Evolutionary conservation across 352 stramenopile species (phyloP).

Genomic region (Pythium phragmiticola): DNA sequence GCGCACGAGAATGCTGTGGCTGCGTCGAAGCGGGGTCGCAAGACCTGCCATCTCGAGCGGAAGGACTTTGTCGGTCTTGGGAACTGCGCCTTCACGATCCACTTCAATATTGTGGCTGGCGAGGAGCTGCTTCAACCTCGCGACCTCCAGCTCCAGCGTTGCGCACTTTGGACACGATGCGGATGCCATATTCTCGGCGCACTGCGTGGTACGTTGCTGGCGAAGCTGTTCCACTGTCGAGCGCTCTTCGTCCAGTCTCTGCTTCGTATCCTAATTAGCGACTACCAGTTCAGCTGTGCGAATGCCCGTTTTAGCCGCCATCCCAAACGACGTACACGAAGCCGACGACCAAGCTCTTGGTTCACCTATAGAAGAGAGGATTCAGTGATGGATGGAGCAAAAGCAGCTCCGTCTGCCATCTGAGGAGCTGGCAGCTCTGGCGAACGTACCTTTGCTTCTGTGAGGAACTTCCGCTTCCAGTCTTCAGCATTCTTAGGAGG

Average conservation of each 20-base stretch:
- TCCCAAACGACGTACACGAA: slow-evolving; percentile 40
- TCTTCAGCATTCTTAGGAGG: slow-evolving; percentile 30
- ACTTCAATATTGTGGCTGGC: slow-evolving; percentile 9
- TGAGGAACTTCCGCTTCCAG: slow-evolving; percentile 66
- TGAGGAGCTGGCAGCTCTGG: not conserved
- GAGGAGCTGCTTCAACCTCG: slow-evolving; percentile 11
- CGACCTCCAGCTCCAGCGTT: slow-evolving; percentile 25
- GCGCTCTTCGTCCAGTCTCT: slow-evolving; percentile 41
- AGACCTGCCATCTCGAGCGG: not conserved
- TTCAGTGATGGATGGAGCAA: not conserved
- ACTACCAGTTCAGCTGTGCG: not conserved
- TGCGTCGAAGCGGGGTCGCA: slow-evolving; percentile 16
- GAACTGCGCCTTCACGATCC: not conserved
- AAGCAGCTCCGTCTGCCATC: slow-evolving; percentile 1
- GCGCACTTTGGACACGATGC: slow-evolving; percentile 20
- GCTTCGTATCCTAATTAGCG: slow-evolving; percentile 44
- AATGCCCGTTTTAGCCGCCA: not conserved
- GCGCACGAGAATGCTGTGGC: slow-evolving; percentile 32
- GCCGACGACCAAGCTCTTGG: slow-evolving; percentile 59
- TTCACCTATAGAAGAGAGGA: slow-evolving; percentile 46
- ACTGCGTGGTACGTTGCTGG: slow-evolving; percentile 14
- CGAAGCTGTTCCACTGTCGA: slow-evolving; percentile 32
- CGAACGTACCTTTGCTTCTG: slow-evolving; percentile 55
- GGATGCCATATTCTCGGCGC: slow-evolving; percentile 12
- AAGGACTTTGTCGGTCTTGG: not conserved